These are phyloP conservation scores for Tothia fuscella DNA, from an alignment of 2,329 filamentous ascomycete species.

Conservation along the genomic window DNA sequence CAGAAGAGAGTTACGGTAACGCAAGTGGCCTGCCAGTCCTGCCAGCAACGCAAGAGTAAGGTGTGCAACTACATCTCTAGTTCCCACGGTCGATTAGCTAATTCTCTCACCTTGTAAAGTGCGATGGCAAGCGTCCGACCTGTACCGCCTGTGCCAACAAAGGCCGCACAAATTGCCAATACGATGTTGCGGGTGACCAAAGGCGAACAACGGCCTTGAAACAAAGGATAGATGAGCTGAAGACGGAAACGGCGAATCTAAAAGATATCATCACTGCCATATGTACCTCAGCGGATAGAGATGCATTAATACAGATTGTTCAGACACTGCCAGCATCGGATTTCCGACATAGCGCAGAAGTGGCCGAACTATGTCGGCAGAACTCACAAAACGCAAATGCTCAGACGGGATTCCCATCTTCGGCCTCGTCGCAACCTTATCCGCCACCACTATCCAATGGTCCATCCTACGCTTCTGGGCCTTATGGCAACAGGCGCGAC, in stretches of 20 bases:
- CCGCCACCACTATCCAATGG: too few species aligned
- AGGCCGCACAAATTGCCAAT: conserved; percentile 11
- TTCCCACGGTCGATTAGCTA: not conserved
- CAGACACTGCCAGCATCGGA: too few species aligned
- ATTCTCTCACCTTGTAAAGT: conserved; percentile 7
- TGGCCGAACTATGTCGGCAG: too few species aligned
- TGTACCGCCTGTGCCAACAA: conserved; percentile 13
- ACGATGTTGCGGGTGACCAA: conserved; percentile 14
- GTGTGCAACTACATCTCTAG: not conserved
- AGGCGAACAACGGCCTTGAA: conserved; percentile 13
- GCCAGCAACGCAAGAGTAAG: conserved; percentile 10
- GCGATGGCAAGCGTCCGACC: conserved; percentile 13
- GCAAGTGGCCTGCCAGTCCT: conserved; percentile 8
- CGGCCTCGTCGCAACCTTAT: too few species aligned
- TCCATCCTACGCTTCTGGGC: too few species aligned
- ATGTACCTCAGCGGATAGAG: too few species aligned
- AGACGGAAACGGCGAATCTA: not conserved
- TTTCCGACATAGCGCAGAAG: too few species aligned
- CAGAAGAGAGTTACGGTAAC: conserved; percentile 4
- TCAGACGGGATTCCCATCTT: too few species aligned
- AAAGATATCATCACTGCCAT: not conserved
- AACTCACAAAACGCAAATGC: too few species aligned
- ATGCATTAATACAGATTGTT: too few species aligned
- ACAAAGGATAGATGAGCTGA: conserved; percentile 9
- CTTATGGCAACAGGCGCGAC: too few species aligned